A percentile compares a stretch with the other conserved stretches of the same genome.
Evolutionary conservation across 2,329 filamentous ascomycete species (phyloP).

Genomic region (Aspergillus hiratsukae): DNA sequence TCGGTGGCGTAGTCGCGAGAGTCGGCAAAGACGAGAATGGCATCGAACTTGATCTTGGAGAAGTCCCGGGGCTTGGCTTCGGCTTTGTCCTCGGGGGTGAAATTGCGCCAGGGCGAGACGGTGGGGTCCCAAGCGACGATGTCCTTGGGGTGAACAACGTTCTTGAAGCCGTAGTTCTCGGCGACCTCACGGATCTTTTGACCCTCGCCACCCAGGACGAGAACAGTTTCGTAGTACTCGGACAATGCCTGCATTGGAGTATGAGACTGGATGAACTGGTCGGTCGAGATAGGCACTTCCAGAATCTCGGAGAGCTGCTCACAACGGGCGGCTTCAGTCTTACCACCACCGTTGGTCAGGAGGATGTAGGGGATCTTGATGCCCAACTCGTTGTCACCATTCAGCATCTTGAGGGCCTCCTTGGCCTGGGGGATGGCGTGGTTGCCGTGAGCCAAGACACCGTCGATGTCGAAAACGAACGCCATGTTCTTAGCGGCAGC

Average conservation of each 20-base stretch:
- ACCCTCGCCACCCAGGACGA: slow-evolving; percentile 71
- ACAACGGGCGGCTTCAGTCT: slow-evolving; percentile 61
- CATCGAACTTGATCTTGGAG: slow-evolving; percentile 65
- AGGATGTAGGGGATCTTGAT: slow-evolving; percentile 75
- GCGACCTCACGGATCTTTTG: slow-evolving; percentile 70
- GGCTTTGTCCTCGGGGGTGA: slow-evolving; percentile 63
- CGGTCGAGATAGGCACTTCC: slow-evolving; percentile 59
- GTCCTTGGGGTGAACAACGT: slow-evolving; percentile 69
- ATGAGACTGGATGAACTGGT: slow-evolving; percentile 74
- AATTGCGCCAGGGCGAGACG: slow-evolving; percentile 64
- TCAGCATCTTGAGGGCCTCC: slow-evolving; percentile 64
- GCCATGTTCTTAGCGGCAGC: slow-evolving; percentile 71
- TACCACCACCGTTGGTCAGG: slow-evolving; percentile 70
- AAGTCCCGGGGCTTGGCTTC: slow-evolving; percentile 68
- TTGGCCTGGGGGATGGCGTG: slow-evolving; percentile 64
- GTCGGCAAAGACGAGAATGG: slow-evolving; percentile 71
- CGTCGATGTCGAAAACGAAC: slow-evolving; percentile 67
- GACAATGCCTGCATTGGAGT: slow-evolving; percentile 71
- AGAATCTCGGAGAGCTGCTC: slow-evolving; percentile 65
- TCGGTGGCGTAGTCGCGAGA: slow-evolving; percentile 70
- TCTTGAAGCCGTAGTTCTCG: slow-evolving; percentile 68
- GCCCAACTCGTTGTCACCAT: slow-evolving; percentile 71
- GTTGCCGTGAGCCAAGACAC: slow-evolving; percentile 70
- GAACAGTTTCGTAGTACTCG: slow-evolving; percentile 72
- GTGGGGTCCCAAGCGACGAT: slow-evolving; percentile 65